phyloP scores from a whole-genome alignment of 1,284 basidiomycete genomes.

The Apiotrichum veenhuisii region DNA sequence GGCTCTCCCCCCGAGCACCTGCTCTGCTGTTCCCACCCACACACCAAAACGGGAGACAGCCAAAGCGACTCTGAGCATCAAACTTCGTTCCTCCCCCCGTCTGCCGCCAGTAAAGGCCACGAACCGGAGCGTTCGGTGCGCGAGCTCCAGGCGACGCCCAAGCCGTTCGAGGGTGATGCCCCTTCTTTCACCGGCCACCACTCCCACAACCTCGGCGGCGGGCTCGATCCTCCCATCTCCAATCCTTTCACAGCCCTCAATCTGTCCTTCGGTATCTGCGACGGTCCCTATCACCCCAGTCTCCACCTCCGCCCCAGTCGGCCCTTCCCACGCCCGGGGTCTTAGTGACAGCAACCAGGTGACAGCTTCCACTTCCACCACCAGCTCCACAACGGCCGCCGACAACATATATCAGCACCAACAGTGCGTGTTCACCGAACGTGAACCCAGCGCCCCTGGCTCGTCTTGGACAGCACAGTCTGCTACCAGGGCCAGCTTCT shows the following conservation, averaged over 20 bases:
- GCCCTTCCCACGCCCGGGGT: not conserved
- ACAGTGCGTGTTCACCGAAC: not conserved
- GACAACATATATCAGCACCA: not conserved
- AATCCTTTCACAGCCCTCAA: not conserved
- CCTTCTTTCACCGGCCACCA: not conserved
- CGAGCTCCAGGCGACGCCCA: not conserved
- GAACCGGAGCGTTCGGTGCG: not conserved
- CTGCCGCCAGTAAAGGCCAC: not conserved
- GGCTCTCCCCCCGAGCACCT: not conserved
- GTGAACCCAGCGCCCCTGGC: not conserved
- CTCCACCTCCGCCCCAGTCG: not conserved
- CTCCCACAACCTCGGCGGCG: not conserved
- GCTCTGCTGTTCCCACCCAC: not conserved
- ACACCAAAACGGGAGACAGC: not conserved
- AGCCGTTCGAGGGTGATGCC: not conserved
- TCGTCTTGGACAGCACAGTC: not conserved
- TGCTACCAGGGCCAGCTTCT: constrained; percentile 8
- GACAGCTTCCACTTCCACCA: not conserved
- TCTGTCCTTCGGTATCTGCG: not conserved
- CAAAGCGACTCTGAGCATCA: not conserved
- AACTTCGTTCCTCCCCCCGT: not conserved
- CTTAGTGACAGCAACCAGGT: not conserved
- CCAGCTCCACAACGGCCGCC: not conserved
- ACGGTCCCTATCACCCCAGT: not conserved
- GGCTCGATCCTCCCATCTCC: not conserved